Conservation (phyloP, 495 filamentous ascomycete genomes). For the Haplographium delicatum region DNA sequence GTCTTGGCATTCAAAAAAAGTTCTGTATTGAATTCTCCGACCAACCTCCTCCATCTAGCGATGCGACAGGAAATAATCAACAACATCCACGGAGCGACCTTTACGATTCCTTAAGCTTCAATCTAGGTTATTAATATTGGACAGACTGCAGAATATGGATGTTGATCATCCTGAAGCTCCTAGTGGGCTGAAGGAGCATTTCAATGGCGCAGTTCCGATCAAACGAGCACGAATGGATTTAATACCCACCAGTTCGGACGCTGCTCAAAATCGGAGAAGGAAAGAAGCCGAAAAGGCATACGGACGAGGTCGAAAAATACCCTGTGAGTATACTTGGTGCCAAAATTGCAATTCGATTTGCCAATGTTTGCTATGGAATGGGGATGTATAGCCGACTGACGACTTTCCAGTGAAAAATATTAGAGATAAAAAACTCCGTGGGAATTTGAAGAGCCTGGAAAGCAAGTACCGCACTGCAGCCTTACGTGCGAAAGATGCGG, state of each 20-base stretch:
- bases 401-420: constrained; percentile 34
- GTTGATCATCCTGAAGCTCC: constrained; percentile 8
- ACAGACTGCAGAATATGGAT: no score
- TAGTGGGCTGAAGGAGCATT: constrained; percentile 7
- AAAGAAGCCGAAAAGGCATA: constrained; percentile 71
- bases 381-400: constrained; percentile 4
- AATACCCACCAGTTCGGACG: constrained; percentile 37
- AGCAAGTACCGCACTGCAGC: constrained; percentile 74
- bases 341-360: no score
- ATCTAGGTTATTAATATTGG: no score
- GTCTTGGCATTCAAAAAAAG: constrained; percentile 5
- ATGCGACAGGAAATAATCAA: no score
- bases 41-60: no score
- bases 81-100: no score
- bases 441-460: constrained; percentile 73
- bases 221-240: constrained; percentile 38
- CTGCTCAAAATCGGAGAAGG: constrained; percentile 36
- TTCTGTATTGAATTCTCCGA: not conserved
- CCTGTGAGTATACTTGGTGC: constrained; percentile 25
- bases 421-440: constrained; percentile 84
- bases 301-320: constrained; percentile 72
- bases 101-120: no score
- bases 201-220: constrained; percentile 42
- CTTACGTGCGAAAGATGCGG: constrained; percentile 83
- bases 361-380: not conserved